A percentile compares a stretch with the other conserved stretches of the same genome.
phyloP scores from a whole-genome alignment of 1,139 yeast genomes.

The Kurtzmaniella quercitrusa region DNA sequence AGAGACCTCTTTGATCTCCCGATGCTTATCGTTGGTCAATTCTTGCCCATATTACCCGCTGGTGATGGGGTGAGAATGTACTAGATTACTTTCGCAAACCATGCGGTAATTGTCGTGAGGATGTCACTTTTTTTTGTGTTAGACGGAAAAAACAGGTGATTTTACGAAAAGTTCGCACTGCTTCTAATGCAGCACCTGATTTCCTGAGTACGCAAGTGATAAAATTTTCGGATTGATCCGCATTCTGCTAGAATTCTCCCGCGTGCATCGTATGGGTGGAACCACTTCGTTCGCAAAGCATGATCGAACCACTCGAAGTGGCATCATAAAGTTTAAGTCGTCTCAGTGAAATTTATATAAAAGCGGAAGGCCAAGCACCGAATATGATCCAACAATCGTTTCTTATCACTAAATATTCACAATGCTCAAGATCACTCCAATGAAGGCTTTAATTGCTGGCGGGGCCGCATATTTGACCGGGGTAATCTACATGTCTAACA shows the following conservation, averaged over 20 bases:
- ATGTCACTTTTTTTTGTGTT: background rate
- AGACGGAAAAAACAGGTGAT: background rate
- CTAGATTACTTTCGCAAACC: conserved; percentile 10
- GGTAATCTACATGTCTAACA: conserved; percentile 31
- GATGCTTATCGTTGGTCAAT: conserved; percentile 45
- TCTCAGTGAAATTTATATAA: no score
- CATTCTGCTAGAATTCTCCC: background rate
- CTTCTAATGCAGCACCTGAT: no score
- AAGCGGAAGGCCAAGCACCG: background rate
- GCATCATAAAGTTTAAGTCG: no score
- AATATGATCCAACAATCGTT: background rate
- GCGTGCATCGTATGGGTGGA: background rate
- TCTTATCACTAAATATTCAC: background rate
- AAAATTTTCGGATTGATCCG: no score
- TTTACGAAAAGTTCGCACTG: no score
- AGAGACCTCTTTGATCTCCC: conserved; percentile 91
- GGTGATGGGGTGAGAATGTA: conserved; percentile 35
- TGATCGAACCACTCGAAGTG: background rate
- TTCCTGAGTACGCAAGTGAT: no score
- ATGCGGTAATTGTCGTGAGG: background rate
- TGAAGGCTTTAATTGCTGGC: conserved; percentile 29
- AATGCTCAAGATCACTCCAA: conserved; percentile 16
- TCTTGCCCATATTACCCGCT: conserved; percentile 42
- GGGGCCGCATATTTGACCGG: conserved; percentile 34
- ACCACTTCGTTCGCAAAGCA: background rate